Conservation (phyloP, 2,329 filamentous ascomycete species). For the Dothistroma septosporum region DNA sequence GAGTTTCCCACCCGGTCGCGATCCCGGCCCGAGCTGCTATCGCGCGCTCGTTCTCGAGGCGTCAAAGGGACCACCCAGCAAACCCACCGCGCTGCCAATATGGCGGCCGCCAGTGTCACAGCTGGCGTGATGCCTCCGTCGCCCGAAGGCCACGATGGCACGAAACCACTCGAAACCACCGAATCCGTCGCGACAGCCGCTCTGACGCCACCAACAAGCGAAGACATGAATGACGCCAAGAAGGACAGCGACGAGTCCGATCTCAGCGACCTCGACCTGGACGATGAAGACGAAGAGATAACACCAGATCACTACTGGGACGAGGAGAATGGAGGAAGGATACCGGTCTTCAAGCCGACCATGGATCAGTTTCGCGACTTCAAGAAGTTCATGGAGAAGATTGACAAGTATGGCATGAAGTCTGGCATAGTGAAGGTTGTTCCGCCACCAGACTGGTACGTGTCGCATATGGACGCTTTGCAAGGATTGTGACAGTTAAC, state of each 20-base stretch:
- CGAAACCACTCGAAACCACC: constrained; percentile 23
- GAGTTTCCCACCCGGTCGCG: background rate
- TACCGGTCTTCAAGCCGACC: constrained; percentile 91
- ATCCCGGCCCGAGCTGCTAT: background rate
- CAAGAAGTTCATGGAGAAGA: constrained; percentile 81
- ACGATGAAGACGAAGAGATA: constrained; percentile 52
- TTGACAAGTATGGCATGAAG: constrained; percentile 94
- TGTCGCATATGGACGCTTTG: constrained; percentile 16
- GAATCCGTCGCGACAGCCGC: constrained; percentile 31
- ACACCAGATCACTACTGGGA: constrained; percentile 85
- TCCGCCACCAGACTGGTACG: constrained; percentile 87
- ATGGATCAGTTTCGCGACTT: constrained; percentile 96
- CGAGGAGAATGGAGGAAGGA: constrained; percentile 55
- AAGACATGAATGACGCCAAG: constrained; percentile 46
- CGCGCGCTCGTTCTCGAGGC: background rate
- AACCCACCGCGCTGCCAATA: constrained; percentile 9
- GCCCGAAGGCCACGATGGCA: constrained; percentile 22
- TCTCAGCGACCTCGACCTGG: constrained; percentile 45
- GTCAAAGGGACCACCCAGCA: background rate
- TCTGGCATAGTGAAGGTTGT: constrained; percentile 96
- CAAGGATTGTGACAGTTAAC: constrained; percentile 17
- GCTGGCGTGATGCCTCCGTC: constrained; percentile 14
- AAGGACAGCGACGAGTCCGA: constrained; percentile 43
- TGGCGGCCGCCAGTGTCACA: constrained; percentile 14
- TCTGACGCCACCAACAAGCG: constrained; percentile 50